These are phyloP conservation scores for Parastagonospora nodorum DNA, from an alignment of 2,329 filamentous ascomycete genomes.

Conservation along the genomic window DNA sequence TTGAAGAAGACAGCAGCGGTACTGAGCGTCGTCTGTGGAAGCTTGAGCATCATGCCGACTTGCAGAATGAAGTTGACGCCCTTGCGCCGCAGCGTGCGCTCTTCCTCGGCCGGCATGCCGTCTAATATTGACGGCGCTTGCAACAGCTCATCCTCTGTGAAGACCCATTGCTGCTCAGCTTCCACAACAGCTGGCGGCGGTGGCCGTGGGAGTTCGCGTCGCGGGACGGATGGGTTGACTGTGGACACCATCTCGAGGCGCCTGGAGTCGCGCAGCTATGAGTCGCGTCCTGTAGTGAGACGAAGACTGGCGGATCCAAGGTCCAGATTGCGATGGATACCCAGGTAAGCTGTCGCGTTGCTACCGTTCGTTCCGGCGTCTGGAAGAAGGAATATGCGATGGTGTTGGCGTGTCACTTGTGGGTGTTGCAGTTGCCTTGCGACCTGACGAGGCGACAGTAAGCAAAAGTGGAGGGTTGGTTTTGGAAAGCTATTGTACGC, in stretches of 20 bases:
- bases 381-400: not conserved
- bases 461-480: not conserved
- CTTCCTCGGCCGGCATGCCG: slow-evolving; percentile 76
- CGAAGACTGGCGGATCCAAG: too few species aligned
- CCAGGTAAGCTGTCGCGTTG: too few species aligned
- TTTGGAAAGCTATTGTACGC: not conserved
- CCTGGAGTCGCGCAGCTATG: not conserved
- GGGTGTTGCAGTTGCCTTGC: not conserved
- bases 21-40: slow-evolving; percentile 89
- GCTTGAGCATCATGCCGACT: slow-evolving; percentile 86
- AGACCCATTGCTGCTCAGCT: slow-evolving; percentile 80
- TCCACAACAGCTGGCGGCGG: slow-evolving; percentile 56
- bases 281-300: not conserved
- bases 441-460: not conserved
- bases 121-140: slow-evolving; percentile 85
- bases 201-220: slow-evolving; percentile 41
- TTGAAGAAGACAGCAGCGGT: slow-evolving; percentile 95
- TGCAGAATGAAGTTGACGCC: slow-evolving; percentile 97
- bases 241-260: slow-evolving; percentile 36
- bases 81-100: slow-evolving; percentile 81
- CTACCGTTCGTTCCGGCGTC: too few species aligned
- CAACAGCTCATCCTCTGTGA: slow-evolving; percentile 79
- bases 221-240: slow-evolving; percentile 21
- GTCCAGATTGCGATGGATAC: too few species aligned
- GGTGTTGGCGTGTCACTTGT: not conserved